These are phyloP conservation scores for Acanthamoeba divionensis DNA, from an alignment of 208 protist species.

Conservation along the genomic window DNA sequence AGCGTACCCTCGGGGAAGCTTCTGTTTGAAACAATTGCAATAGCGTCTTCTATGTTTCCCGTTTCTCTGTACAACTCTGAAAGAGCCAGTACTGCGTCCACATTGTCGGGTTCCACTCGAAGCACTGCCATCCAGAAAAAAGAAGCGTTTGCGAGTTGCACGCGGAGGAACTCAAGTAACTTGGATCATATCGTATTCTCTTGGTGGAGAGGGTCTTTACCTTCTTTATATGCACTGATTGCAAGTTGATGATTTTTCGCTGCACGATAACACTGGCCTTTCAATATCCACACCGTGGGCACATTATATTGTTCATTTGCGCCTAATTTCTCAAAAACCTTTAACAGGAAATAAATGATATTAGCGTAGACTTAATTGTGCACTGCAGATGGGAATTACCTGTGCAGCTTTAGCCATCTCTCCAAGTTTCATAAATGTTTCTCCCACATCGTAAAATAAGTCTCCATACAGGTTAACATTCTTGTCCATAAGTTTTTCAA, in stretches of 20 bases:
- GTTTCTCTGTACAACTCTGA: conserved; percentile 25
- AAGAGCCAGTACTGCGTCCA: conserved; percentile 18
- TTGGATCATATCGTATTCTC: too few species aligned
- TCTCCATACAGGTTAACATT: conserved; percentile 39
- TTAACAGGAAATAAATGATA: neutral
- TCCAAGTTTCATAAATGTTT: conserved; percentile 36
- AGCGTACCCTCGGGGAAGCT: neutral
- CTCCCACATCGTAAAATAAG: conserved; percentile 57
- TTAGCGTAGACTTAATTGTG: neutral
- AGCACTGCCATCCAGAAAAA: neutral
- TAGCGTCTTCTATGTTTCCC: conserved; percentile 11
- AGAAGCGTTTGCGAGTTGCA: too few species aligned
- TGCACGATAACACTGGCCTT: neutral
- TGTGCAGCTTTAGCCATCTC: neutral
- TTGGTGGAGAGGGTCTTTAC: too few species aligned
- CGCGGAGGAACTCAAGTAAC: too few species aligned
- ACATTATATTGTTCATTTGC: neutral
- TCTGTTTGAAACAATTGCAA: neutral
- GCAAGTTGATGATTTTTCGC: neutral
- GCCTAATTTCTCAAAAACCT: conserved; percentile 9
- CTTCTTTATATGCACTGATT: neutral
- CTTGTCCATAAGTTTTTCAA: conserved; percentile 48
- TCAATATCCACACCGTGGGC: conserved; percentile 6
- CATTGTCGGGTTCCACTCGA: conserved; percentile 8
- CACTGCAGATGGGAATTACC: neutral